Percentiles rank a stretch among this genome's conserved stretches.
Evolutionary conservation across 306 rosid species (phyloP).

Genomic region (Psophocarpus tetragonolobus): DNA sequence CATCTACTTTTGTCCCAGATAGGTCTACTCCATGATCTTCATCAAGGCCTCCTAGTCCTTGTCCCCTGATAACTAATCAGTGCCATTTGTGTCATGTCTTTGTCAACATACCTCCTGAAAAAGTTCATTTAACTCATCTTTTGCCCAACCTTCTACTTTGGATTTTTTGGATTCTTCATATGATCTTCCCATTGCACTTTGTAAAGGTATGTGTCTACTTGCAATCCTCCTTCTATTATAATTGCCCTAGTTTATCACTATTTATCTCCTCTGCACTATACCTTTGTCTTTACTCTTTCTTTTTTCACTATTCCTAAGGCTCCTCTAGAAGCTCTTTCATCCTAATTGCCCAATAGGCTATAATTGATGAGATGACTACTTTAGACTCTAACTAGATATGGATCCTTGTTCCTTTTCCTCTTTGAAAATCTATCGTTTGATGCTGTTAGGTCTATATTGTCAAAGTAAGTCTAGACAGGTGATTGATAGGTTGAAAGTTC

Average conservation of each 20-base stretch:
- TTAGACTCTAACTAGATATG: not conserved
- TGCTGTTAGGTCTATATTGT: not conserved
- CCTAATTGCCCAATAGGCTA: not conserved
- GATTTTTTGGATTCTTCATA: not conserved
- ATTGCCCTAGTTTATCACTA: not conserved
- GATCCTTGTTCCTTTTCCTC: not conserved
- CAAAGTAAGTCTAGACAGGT: not conserved
- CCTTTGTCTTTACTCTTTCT: not conserved
- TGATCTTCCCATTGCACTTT: not conserved
- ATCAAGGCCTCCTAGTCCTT: not conserved
- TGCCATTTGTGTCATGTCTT: not conserved
- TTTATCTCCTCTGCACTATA: not conserved
- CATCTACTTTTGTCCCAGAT: not conserved
- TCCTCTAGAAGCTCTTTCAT: not conserved
- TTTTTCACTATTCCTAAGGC: not conserved
- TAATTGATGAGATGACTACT: not conserved
- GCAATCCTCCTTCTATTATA: not conserved
- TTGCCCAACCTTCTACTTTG: not conserved
- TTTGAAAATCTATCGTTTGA: not conserved
- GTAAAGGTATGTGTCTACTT: not conserved
- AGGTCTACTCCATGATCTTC: not conserved
- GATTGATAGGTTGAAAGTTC: not conserved
- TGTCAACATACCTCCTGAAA: not conserved
- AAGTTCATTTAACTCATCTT: not conserved
- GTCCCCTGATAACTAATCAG: not conserved